Evolutionary conservation across 306 rosid genomes (phyloP).

Genomic region (Trifolium repens): DNA sequence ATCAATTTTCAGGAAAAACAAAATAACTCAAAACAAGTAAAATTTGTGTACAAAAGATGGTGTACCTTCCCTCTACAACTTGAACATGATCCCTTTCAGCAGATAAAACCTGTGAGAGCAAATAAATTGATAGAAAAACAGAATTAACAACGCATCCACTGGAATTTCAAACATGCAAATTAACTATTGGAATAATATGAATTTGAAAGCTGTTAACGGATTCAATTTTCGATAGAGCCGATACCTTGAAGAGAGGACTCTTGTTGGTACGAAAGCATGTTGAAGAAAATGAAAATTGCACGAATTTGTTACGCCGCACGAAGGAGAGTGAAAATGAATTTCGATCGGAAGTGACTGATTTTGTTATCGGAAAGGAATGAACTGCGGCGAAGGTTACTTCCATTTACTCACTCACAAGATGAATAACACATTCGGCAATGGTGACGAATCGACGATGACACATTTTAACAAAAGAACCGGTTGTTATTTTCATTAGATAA

Average conservation of each 20-base stretch:
- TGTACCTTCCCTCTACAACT: constrained; percentile 73
- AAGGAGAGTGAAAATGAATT: constrained; percentile 40
- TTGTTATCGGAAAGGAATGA: constrained; percentile 42
- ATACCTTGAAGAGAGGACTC: constrained; percentile 53
- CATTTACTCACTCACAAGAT: constrained; percentile 43
- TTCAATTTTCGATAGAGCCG: neutral
- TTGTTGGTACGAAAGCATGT: constrained; percentile 45
- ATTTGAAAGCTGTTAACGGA: constrained; percentile 5
- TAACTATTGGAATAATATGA: neutral
- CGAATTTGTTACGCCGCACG: constrained; percentile 34
- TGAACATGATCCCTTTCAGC: constrained; percentile 55
- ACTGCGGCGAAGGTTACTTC: constrained; percentile 56
- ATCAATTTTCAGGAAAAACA: too few species aligned
- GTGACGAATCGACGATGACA: too few species aligned
- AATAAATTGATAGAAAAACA: constrained; percentile 16
- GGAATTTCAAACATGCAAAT: constrained; percentile 14
- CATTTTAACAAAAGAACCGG: neutral
- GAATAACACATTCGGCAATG: neutral
- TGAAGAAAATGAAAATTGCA: constrained; percentile 45
- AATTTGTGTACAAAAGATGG: neutral
- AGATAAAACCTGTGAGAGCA: constrained; percentile 58
- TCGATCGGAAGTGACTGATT: constrained; percentile 41
- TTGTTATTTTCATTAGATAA: neutral
- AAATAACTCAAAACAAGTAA: neutral
- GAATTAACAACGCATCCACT: constrained; percentile 13